These are phyloP conservation scores for Cryphonectria naterciae DNA, from an alignment of 2,329 filamentous ascomycete genomes.

Conservation along the genomic window DNA sequence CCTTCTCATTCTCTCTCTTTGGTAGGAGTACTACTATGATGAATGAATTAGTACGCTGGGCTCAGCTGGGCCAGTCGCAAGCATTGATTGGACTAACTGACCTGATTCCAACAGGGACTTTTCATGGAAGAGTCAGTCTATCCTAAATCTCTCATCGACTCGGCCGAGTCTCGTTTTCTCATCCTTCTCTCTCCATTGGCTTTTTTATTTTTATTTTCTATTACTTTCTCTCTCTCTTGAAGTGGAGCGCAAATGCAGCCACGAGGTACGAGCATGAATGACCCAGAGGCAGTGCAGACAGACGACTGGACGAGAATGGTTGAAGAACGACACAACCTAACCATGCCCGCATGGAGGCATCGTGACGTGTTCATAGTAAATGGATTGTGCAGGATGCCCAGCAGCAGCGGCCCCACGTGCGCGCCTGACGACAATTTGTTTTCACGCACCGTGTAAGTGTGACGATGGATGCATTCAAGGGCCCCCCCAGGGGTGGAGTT, in stretches of 20 bases:
- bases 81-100: background rate
- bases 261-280: too few relatives aligned
- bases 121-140: background rate
- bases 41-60: too few relatives aligned
- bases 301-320: background rate
- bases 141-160: background rate
- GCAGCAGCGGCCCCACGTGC: background rate
- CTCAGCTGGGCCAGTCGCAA: background rate
- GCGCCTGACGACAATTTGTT: background rate
- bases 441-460: background rate
- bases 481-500: background rate
- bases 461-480: background rate
- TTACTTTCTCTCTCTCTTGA: background rate
- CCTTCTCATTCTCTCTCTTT: too few relatives aligned
- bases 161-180: background rate
- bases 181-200: too few relatives aligned
- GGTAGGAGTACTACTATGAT: too few relatives aligned
- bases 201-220: background rate
- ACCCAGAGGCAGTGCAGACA: background rate
- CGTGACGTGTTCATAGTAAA: background rate
- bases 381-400: too few relatives aligned
- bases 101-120: background rate
- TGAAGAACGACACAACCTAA: background rate
- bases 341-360: background rate
- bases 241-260: too few relatives aligned